Base-by-base conservation (phyloP, 805 yeast genomes). In the Wickerhamiella azymoides region DNA sequence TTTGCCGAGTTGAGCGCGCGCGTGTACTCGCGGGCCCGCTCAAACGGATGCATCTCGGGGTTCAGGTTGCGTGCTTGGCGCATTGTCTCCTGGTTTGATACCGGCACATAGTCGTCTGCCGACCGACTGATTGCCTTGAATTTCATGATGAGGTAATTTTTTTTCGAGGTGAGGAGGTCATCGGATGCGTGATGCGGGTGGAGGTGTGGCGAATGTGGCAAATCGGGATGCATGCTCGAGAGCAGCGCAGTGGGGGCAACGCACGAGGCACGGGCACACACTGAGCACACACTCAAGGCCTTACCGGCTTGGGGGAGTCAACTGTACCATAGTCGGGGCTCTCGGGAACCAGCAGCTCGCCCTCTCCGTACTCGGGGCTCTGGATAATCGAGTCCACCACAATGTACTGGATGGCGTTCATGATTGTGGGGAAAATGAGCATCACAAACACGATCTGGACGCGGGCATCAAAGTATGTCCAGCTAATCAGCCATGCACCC, bases 1-100 rank as follows among this genome's bases (percentile, higher is more conserved):
- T 92, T 92, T 13, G 97, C 88, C 24, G 98, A 97, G 47, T 84
- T 89, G 45, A 92, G 65, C 0, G 97, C 97, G 53, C 88, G 76
- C 16, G 96, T 84, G 58, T 92, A 92, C 64, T 92, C 98, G 59
- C 98, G 73, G 5, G 97, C 96, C 55, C 97, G 72, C 65, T 92
- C 97, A 58, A 92, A 89, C 0, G 96, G 98, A 66, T 92, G 99
- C 40, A 92, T 69, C 18, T 89, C 92, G 1, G 98, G 96, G 59
- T 89, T 80, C 55, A 92, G 67, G 63, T 92, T 92, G 49, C 98
- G 73, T 0, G 96, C 89, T 45, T 84, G 62, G 18, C 89, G 75
- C 2, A 89, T 77, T 56, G 85, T 89, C 61, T 92, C 96, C 0
- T 93, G 77, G 62, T 84, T 85, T 53, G 86, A 70, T 37, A 84